These are phyloP conservation scores for Histomonas meleagridis DNA, from an alignment of 208 protist species.

Conservation along the genomic window DNA sequence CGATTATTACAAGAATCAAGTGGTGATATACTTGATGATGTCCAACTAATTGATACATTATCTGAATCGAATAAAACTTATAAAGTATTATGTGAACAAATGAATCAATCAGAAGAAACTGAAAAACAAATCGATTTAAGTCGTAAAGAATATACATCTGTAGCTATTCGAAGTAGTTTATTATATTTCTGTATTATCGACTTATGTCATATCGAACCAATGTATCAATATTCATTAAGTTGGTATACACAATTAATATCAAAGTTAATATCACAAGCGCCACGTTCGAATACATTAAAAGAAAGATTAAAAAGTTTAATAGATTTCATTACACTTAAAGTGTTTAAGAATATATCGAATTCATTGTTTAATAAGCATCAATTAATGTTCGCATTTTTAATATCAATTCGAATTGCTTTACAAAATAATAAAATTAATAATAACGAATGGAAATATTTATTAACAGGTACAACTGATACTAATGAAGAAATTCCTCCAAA, in stretches of 20 bases:
- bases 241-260: conserved; percentile 80
- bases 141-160: conserved; percentile 76
- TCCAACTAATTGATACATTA: conserved; percentile 83
- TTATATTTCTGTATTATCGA: conserved; percentile 91
- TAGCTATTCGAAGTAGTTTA: conserved; percentile 75
- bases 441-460: conserved; percentile 48
- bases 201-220: conserved; percentile 75
- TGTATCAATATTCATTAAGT: conserved; percentile 61
- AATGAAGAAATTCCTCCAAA: background rate
- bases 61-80: conserved; percentile 77
- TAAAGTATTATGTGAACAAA: conserved; percentile 62
- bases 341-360: conserved; percentile 86
- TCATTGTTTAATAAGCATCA: conserved; percentile 93
- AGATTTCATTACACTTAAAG: conserved; percentile 80
- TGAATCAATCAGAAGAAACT: conserved; percentile 79
- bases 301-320: conserved; percentile 68
- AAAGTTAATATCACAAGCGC: conserved; percentile 50
- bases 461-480: conserved; percentile 35
- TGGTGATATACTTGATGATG: conserved; percentile 85
- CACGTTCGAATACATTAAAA: conserved; percentile 50
- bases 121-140: conserved; percentile 84
- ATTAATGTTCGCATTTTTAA: conserved; percentile 84
- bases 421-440: conserved; percentile 50
- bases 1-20: conserved; percentile 75
- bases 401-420: conserved; percentile 65